Evolutionary conservation across 768 basidiomycete species (phyloP).

Genomic region (Termitomyces sp.): DNA sequence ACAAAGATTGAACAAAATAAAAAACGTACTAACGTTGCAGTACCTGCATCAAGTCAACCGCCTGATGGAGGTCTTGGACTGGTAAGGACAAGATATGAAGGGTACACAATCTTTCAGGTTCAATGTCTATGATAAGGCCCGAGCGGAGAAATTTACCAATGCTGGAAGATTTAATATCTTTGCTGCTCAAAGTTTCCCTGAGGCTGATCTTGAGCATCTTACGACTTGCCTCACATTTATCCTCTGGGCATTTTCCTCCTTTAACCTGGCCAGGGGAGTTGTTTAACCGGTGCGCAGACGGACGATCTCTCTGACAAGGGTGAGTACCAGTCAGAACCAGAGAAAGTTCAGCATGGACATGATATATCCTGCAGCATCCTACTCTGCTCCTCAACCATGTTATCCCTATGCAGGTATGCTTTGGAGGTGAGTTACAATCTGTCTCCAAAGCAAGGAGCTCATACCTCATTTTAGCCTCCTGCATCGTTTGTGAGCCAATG

Average conservation of each 20-base stretch:
- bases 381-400: background rate
- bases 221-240: constrained; percentile 22
- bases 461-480: background rate
- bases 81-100: background rate
- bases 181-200: constrained; percentile 17
- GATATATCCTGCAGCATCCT: constrained; percentile 12
- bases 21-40: too few species aligned
- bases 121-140: constrained; percentile 5
- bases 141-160: constrained; percentile 8
- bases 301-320: constrained; percentile 23
- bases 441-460: background rate
- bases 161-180: constrained; percentile 17
- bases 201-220: constrained; percentile 18
- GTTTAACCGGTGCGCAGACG: constrained; percentile 6
- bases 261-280: background rate
- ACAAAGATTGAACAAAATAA: too few species aligned
- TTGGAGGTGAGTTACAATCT: constrained; percentile 1
- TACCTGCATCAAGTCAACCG: background rate
- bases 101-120: background rate
- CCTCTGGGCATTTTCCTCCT: constrained; percentile 20
- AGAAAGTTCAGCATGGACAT: constrained; percentile 13
- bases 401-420: constrained; percentile 6
- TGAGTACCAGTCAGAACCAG: constrained; percentile 18
- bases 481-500: background rate
- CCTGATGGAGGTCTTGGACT: background rate